Conservation (phyloP, 1,284 basidiomycete species). For the Mycena sp. region DNA sequence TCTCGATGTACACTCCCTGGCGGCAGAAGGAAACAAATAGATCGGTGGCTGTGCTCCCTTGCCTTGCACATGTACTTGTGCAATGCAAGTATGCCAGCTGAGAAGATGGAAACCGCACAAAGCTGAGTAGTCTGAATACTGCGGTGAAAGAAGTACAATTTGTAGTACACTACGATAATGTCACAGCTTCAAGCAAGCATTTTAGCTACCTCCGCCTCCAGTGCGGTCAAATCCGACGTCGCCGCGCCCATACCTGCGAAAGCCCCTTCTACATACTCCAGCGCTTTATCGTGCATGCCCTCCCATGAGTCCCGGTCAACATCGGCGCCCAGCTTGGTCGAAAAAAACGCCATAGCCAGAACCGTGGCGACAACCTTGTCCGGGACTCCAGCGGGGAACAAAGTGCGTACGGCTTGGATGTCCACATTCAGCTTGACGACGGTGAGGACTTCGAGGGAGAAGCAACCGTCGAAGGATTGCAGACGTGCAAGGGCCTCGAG, state of each 20-base stretch:
- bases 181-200: constrained; percentile 21
- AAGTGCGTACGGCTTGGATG: constrained; percentile 6
- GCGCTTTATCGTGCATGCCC: constrained; percentile 29
- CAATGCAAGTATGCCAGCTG: too few species aligned
- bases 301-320: constrained; percentile 28
- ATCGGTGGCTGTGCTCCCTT: too few species aligned
- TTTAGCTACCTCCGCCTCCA: constrained; percentile 16
- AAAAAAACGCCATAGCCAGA: constrained; percentile 24
- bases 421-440: constrained; percentile 3
- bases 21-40: too few species aligned
- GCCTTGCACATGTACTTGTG: too few species aligned
- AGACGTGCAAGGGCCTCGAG: constrained; percentile 24
- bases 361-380: constrained; percentile 17
- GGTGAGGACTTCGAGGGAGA: constrained; percentile 19
- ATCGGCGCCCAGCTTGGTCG: constrained; percentile 14
- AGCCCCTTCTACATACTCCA: constrained; percentile 23
- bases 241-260: neutral
- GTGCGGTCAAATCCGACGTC: neutral
- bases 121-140: too few species aligned
- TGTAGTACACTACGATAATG: too few species aligned
- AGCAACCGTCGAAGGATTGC: constrained; percentile 27
- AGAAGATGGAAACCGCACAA: too few species aligned
- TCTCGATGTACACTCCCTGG: too few species aligned
- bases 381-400: constrained; percentile 6
- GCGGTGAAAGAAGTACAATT: too few species aligned